A percentile compares a stretch with the other conserved stretches of the same genome.
Conservation (phyloP, 2,329 filamentous ascomycete genomes). For the Diaporthe velutina region DNA sequence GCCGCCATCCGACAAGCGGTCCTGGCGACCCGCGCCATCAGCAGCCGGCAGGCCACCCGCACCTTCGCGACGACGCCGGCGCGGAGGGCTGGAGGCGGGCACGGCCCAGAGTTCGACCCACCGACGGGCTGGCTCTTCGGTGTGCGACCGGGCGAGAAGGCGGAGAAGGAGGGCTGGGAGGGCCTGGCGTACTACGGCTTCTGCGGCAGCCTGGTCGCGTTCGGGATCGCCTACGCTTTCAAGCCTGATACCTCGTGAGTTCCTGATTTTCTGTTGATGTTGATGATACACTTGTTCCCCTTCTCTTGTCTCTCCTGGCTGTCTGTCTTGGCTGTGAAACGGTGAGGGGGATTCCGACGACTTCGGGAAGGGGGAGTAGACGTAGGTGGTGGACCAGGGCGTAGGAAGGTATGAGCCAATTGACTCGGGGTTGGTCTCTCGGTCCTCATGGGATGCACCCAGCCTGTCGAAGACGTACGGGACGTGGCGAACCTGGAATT, state of each 20-base stretch:
- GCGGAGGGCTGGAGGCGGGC: conserved; percentile 55
- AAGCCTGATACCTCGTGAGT: conserved; percentile 99
- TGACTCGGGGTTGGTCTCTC: neutral
- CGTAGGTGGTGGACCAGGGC: neutral
- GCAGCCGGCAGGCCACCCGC: conserved; percentile 13
- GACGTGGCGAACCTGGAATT: neutral
- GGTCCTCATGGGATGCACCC: neutral
- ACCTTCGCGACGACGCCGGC: conserved; percentile 47
- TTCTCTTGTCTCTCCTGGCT: conserved; percentile 37
- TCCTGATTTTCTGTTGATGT: conserved; percentile 49
- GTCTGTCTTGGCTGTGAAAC: neutral
- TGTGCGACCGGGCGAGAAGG: conserved; percentile 94
- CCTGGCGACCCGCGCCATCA: conserved; percentile 20
- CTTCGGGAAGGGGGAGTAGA: neutral
- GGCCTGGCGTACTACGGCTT: conserved; percentile 86
- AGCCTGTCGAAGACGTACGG: no score
- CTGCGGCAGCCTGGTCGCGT: conserved; percentile 80
- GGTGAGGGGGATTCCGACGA: neutral
- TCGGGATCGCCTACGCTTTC: conserved; percentile 87
- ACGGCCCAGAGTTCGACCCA: conserved; percentile 87
- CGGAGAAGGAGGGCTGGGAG: conserved; percentile 98
- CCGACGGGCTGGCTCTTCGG: conserved; percentile 94
- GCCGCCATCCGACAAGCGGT: conserved; percentile 31
- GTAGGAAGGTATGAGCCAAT: neutral
- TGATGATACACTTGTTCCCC: neutral